A percentile compares a stretch with the other conserved stretches of the same genome.
These are phyloP conservation scores for Nicotiana attenuata DNA, from an alignment of 257 asterid species.

Conservation along the genomic window DNA sequence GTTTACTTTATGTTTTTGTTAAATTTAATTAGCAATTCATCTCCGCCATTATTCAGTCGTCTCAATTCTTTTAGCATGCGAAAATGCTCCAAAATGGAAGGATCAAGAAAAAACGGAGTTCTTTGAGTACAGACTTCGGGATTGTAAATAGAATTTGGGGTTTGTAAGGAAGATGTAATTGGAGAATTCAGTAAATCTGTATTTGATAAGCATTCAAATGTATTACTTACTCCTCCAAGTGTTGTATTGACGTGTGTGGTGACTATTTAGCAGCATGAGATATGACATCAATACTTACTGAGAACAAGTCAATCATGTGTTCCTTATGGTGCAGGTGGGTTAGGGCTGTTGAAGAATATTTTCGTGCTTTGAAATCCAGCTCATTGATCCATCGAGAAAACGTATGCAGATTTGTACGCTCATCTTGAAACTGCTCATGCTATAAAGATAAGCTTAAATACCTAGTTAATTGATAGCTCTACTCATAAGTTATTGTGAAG, in stretches of 20 bases:
- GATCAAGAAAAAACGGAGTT: not conserved
- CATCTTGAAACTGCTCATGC: not conserved
- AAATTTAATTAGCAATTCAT: not conserved
- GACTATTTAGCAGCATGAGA: not conserved
- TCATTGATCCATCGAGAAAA: slow-evolving; percentile 39
- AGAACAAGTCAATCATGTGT: not conserved
- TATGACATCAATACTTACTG: not conserved
- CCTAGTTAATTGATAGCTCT: not conserved
- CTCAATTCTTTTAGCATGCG: not conserved
- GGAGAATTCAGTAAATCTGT: not conserved
- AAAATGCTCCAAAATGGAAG: not conserved
- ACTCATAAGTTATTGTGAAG: not conserved
- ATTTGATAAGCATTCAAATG: not conserved
- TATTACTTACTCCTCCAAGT: not conserved
- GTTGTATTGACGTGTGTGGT: not conserved
- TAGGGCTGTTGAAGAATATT: slow-evolving; percentile 78
- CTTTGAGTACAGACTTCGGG: not conserved
- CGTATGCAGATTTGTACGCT: slow-evolving; percentile 12
- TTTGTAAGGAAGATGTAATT: not conserved
- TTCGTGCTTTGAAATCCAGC: slow-evolving; percentile 51
- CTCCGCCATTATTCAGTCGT: not conserved
- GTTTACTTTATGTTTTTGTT: not conserved
- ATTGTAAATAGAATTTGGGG: not conserved
- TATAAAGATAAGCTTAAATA: not conserved
- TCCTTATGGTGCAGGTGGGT: slow-evolving; percentile 59